A percentile compares a stretch with the other conserved stretches of the same genome.
Evolutionary conservation across 2,329 filamentous ascomycete genomes (phyloP).

Genomic region (Trichoderma gracile): DNA sequence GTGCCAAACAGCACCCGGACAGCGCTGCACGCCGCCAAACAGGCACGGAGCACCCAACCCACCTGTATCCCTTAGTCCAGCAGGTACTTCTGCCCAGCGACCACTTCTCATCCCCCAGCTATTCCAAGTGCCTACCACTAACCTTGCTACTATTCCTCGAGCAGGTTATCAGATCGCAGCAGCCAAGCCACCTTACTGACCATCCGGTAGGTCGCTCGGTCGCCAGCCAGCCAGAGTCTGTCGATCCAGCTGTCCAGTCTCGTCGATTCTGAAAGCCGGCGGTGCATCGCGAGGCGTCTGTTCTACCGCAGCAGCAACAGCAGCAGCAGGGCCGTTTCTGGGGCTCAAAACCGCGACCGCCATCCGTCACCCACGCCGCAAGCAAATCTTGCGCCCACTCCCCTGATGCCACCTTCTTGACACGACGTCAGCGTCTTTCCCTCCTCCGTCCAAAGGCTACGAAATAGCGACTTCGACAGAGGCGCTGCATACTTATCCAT

Average conservation of each 20-base stretch:
- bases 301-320: neutral
- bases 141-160: neutral
- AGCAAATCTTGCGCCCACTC: conserved; percentile 24
- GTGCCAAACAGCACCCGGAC: conserved; percentile 1
- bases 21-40: conserved; percentile 12
- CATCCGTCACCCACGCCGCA: conserved; percentile 10
- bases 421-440: conserved; percentile 6
- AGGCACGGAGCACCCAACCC: conserved; percentile 11
- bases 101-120: conserved; percentile 20
- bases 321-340: neutral
- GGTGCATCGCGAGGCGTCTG: conserved; percentile 20
- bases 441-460: conserved; percentile 3
- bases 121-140: no score
- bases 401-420: conserved; percentile 24
- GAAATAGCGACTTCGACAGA: conserved; percentile 12
- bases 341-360: conserved; percentile 20
- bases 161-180: conserved; percentile 9
- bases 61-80: conserved; percentile 18
- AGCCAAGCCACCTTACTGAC: conserved; percentile 15
- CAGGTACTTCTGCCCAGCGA: conserved; percentile 11
- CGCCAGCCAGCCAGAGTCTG: conserved; percentile 10
- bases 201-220: conserved; percentile 9
- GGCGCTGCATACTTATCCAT: neutral
- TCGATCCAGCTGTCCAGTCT: conserved; percentile 8
- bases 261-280: neutral